Percentiles rank a stretch among this genome's conserved stretches.
These are phyloP conservation scores for Phytophthora boehmeriae DNA, from an alignment of 352 stramenopile species.

Conservation along the genomic window DNA sequence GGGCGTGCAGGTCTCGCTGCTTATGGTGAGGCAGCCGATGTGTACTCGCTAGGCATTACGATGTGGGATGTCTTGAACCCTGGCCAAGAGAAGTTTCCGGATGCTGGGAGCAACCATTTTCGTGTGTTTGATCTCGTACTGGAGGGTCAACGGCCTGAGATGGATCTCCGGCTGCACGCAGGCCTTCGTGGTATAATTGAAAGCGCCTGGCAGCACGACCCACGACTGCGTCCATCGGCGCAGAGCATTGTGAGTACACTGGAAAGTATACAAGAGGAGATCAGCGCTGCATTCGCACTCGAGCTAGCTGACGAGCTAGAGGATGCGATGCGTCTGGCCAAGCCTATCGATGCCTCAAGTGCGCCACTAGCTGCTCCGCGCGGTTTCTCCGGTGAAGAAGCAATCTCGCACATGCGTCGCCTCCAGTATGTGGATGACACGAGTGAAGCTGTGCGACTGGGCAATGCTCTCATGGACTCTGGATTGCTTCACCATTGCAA, in stretches of 20 bases:
- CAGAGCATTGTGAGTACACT: conserved; percentile 50
- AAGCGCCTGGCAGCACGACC: conserved; percentile 45
- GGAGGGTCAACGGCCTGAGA: conserved; percentile 48
- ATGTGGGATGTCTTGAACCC: conserved; percentile 79
- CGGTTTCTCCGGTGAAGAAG: conserved; percentile 46
- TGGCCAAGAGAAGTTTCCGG: conserved; percentile 54
- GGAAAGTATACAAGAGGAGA: conserved; percentile 54
- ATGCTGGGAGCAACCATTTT: conserved; percentile 57
- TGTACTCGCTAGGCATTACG: conserved; percentile 78
- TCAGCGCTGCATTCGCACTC: conserved; percentile 43
- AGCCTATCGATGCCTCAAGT: conserved; percentile 38
- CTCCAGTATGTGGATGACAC: conserved; percentile 45
- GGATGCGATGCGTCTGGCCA: conserved; percentile 33
- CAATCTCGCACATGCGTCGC: conserved; percentile 44
- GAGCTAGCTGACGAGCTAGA: conserved; percentile 50
- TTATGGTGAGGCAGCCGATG: conserved; percentile 72
- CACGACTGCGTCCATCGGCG: conserved; percentile 46
- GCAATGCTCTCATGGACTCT: conserved; percentile 70
- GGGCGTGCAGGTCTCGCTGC: conserved; percentile 47
- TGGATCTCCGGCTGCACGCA: conserved; percentile 41
- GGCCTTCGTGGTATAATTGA: conserved; percentile 51
- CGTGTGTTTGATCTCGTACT: conserved; percentile 59
- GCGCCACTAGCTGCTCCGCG: conserved; percentile 28
- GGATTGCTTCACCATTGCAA: conserved; percentile 61
- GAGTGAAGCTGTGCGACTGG: conserved; percentile 59